These are phyloP conservation scores for Ceriops zippeliana DNA, from an alignment of 345 rosid genomes.

Conservation along the genomic window DNA sequence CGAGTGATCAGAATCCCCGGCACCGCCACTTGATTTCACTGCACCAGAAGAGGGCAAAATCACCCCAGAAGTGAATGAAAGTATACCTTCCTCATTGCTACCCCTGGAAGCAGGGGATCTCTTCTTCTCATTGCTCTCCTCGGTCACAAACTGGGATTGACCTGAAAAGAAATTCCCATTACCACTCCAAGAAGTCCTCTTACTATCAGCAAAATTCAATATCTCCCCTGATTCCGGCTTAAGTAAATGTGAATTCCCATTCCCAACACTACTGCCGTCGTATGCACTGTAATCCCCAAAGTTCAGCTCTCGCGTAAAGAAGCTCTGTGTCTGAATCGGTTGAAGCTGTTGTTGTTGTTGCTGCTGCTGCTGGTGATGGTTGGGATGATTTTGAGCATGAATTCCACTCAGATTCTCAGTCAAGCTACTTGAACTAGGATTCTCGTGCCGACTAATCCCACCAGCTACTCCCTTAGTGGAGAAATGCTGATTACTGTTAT, in stretches of 20 bases:
- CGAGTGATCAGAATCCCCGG: slow-evolving; percentile 78
- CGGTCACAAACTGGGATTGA: slow-evolving; percentile 41
- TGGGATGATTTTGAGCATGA: slow-evolving; percentile 30
- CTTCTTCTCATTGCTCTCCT: slow-evolving; percentile 64
- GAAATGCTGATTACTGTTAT: slow-evolving; percentile 15
- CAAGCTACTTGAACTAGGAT: slow-evolving; percentile 48
- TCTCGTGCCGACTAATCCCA: slow-evolving; percentile 28
- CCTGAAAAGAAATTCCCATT: slow-evolving; percentile 50
- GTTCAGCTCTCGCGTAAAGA: slow-evolving; percentile 56
- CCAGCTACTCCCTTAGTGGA: slow-evolving; percentile 24
- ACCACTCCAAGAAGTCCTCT: slow-evolving; percentile 41
- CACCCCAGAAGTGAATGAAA: slow-evolving; percentile 79
- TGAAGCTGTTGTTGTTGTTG: slow-evolving; percentile 21
- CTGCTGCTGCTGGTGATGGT: slow-evolving; percentile 19
- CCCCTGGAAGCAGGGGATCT: slow-evolving; percentile 53
- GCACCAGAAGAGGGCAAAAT: slow-evolving; percentile 51
- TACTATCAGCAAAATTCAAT: slow-evolving; percentile 71
- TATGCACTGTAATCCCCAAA: slow-evolving; percentile 51
- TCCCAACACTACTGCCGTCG: slow-evolving; percentile 38
- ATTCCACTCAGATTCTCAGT: slow-evolving; percentile 35
- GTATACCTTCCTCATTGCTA: slow-evolving; percentile 76
- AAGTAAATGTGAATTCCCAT: slow-evolving; percentile 45
- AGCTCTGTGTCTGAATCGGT: slow-evolving; percentile 33
- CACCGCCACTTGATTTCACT: slow-evolving; percentile 49
- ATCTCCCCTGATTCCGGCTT: slow-evolving; percentile 80